Conservation (phyloP, 805 yeast genomes). For the Yamadazyma olivae region DNA sequence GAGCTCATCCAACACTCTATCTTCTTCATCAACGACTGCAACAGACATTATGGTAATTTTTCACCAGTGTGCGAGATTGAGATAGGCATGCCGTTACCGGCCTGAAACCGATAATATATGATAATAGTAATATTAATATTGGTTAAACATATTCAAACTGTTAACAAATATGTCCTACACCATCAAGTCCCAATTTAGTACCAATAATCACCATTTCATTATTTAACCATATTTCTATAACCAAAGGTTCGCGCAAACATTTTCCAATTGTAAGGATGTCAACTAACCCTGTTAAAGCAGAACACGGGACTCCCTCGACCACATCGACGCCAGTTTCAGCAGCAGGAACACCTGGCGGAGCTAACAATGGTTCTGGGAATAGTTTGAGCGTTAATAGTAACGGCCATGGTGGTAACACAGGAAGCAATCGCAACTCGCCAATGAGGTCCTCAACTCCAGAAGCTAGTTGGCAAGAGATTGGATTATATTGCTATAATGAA, state of each 20-base stretch:
- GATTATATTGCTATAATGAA: conserved; percentile 67
- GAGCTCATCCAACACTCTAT: conserved; percentile 15
- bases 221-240: no score
- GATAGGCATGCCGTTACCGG: conserved; percentile 5
- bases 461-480: conserved; percentile 50
- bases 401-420: no score
- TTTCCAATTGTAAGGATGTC: background rate
- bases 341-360: background rate
- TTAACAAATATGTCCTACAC: no score
- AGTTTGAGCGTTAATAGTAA: no score
- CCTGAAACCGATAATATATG: background rate
- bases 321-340: background rate
- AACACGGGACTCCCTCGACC: background rate
- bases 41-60: conserved; percentile 21
- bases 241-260: no score
- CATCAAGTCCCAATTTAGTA: no score
- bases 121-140: no score
- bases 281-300: background rate
- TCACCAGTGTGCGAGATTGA: conserved; percentile 2
- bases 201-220: no score
- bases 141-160: no score
- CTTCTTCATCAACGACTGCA: conserved; percentile 26
- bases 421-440: no score
- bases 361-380: no score
- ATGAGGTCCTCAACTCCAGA: no score